Evolutionary conservation across 306 rosid genomes (phyloP), one percentile per base, ranked within the genome.

Genomic region (Cicer cuneatum): DNA sequence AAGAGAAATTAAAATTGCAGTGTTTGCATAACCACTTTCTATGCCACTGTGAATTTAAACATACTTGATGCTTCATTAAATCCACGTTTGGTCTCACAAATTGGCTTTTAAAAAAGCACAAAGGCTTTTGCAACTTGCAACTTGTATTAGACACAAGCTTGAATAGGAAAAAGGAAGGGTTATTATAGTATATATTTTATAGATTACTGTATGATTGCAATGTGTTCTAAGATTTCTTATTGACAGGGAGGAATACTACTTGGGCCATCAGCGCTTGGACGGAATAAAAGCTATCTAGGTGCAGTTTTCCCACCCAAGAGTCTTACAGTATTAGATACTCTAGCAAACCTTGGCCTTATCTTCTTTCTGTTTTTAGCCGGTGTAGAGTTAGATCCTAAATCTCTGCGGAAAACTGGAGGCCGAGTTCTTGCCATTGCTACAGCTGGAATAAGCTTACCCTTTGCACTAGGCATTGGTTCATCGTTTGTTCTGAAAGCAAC

Each of bases 241-340:
- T 65, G 81, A 57, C 92, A 91, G 98, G 97, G 97, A 71, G 96
- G 97, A 69, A 80, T 93, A 83, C 18, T 93, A 33, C 96, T 93
- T 14, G 97, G 97, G 43, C 96, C 97, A 19, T 93, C 96, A 29
- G 98, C 87, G 0, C 78, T 93, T 37, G 97, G 98, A 73, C 89
- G 96, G 59, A 89, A 79, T 75, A 85, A 76, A 82, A 83, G 67
- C 45, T 91, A 84, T 82, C 80, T 91, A 54, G 65, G 83, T 4
- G 78, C 87, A 2, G 71, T 93, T 48, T 93, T 93, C 83, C 98
- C 98, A 42, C 38, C 97, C 2, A 86, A 62, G 45, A 93, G 98
- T 83, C 83, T 89, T 43, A 74, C 96, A 1, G 88, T 93, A 80
- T 83, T 93, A 67, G 98, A 93, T 66, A 93, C 98, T 70, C 73